Evolutionary conservation across 202 grass and related monocot species (phyloP).

Genomic region (Panicum hallii): DNA sequence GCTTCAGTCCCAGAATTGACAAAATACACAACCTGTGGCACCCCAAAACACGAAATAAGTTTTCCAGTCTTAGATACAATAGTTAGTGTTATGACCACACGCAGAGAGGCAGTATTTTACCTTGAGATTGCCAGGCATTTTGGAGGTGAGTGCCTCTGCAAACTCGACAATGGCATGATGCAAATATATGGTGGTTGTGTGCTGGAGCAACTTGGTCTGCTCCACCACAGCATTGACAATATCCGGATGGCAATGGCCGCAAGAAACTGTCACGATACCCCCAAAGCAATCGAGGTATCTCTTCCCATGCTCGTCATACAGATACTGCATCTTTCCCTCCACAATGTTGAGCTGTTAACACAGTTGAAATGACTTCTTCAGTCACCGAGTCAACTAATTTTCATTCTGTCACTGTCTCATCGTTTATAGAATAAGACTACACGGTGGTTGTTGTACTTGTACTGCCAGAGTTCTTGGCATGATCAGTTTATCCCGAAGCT

Average conservation of each 20-base stretch:
- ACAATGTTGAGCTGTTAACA: slow-evolving; percentile 82
- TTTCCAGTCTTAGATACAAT: neutral
- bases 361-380: slow-evolving; percentile 9
- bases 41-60: neutral
- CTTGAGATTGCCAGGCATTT: slow-evolving; percentile 96
- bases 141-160: slow-evolving; percentile 86
- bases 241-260: slow-evolving; percentile 91
- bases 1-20: slow-evolving; percentile 99
- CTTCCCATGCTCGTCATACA: slow-evolving; percentile 87
- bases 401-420: neutral
- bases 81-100: neutral
- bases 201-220: slow-evolving; percentile 93
- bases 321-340: slow-evolving; percentile 94
- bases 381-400: neutral
- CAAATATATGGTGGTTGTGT: slow-evolving; percentile 95
- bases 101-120: slow-evolving; percentile 36
- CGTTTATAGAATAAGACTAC: neutral
- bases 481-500: neutral
- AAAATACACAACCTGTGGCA: slow-evolving; percentile 80
- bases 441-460: neutral
- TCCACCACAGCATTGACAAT: slow-evolving; percentile 81
- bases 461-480: neutral
- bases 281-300: slow-evolving; percentile 92
- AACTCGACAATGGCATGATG: slow-evolving; percentile 91
- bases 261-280: slow-evolving; percentile 94